Evolutionary conservation across 2,329 filamentous ascomycete genomes (phyloP).

Genomic region (Periconia sp.): DNA sequence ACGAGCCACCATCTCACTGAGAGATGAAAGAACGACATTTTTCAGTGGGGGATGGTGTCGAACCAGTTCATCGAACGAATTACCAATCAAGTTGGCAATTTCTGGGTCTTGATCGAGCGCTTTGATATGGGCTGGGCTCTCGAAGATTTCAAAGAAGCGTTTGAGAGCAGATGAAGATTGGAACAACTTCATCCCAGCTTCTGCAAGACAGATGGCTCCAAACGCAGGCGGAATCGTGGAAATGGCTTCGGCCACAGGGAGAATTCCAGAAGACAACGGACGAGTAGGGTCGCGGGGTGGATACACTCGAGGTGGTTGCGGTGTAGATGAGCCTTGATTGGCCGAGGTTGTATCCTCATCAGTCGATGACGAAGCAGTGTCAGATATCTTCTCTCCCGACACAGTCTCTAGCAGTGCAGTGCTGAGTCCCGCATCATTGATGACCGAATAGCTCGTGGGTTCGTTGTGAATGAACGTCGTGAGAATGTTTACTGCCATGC

Average conservation of each 20-base stretch:
- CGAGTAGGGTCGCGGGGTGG: conserved; percentile 26
- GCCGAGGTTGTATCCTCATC: conserved; percentile 9
- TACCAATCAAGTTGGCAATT: conserved; percentile 73
- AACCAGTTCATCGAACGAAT: conserved; percentile 89
- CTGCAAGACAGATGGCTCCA: conserved; percentile 91
- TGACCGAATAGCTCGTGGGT: conserved; percentile 93
- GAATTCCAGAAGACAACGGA: conserved; percentile 67
- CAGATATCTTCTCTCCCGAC: conserved; percentile 48
- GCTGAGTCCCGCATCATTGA: conserved; percentile 90
- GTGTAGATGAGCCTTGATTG: conserved; percentile 13
- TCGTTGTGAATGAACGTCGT: conserved; percentile 99
- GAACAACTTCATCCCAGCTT: conserved; percentile 83
- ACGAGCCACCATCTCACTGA: conserved; percentile 84
- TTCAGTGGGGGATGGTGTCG: conserved; percentile 88
- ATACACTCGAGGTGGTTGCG: conserved; percentile 20
- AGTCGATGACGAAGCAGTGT: conserved; percentile 17
- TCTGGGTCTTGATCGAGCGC: conserved; percentile 76
- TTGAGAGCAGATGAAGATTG: conserved; percentile 79
- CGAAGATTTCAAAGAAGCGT: conserved; percentile 93
- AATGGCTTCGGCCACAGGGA: conserved; percentile 88
- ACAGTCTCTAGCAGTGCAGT: conserved; percentile 83
- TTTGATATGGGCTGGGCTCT: conserved; percentile 85
- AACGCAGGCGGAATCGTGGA: conserved; percentile 83
- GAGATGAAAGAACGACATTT: conserved; percentile 76
- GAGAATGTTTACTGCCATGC: conserved; percentile 85